Evolutionary conservation across 139 green algal species (phyloP).

Genomic region (Tetradesmus lagerheimii): DNA sequence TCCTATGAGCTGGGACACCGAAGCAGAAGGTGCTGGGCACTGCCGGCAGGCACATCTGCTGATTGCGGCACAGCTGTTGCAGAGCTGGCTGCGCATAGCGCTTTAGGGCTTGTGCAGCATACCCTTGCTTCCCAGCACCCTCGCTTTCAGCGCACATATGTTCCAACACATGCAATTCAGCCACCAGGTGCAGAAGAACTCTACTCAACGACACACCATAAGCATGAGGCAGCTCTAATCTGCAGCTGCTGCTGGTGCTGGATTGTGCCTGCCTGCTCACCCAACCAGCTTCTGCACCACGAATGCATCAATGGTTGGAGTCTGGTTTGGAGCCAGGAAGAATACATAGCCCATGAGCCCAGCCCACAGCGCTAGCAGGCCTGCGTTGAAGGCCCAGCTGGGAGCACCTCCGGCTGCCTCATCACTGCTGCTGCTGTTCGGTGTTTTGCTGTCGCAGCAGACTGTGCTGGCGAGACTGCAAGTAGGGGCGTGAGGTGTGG

Average conservation of each 20-base stretch:
- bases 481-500: background rate
- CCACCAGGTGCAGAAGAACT: too few species aligned
- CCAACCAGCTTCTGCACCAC: slow-evolving; percentile 77
- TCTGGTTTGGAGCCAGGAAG: slow-evolving; percentile 84
- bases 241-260: slow-evolving; percentile 56
- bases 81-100: too few species aligned
- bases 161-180: too few species aligned
- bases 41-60: background rate
- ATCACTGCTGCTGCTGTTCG: background rate
- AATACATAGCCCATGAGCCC: slow-evolving; percentile 72
- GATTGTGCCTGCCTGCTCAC: slow-evolving; percentile 55
- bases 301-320: slow-evolving; percentile 75
- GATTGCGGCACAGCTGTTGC: too few species aligned
- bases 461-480: background rate
- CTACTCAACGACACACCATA: too few species aligned
- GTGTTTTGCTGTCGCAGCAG: background rate
- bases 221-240: background rate
- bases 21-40: too few species aligned
- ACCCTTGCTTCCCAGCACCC: too few species aligned
- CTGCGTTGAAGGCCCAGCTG: slow-evolving; percentile 12
- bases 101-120: too few species aligned
- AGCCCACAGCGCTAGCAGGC: slow-evolving; percentile 44
- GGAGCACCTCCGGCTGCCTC: background rate
- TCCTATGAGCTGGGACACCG: too few species aligned
- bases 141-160: too few species aligned